These are phyloP conservation scores for Fusarium transvaalense DNA, from an alignment of 2,329 filamentous ascomycete species.

Conservation along the genomic window DNA sequence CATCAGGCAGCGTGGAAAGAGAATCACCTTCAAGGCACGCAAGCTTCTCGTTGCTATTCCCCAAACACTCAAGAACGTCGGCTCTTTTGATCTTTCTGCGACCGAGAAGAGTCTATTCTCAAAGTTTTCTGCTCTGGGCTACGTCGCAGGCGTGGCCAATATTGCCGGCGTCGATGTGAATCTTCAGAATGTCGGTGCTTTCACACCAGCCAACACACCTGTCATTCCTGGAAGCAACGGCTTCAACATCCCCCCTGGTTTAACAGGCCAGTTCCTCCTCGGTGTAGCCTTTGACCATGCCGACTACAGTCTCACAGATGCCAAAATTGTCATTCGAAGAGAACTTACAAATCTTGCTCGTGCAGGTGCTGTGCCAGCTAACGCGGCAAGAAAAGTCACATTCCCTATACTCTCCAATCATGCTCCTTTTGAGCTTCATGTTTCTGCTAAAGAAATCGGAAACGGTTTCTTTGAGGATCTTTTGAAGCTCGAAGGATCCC, in stretches of 20 bases:
- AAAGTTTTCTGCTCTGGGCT: conserved; percentile 27
- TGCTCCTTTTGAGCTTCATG: conserved; percentile 33
- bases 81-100: conserved; percentile 3
- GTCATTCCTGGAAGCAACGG: conserved; percentile 24
- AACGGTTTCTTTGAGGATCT: conserved; percentile 33
- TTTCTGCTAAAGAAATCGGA: conserved; percentile 1
- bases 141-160: conserved; percentile 28
- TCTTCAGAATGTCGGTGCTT: conserved; percentile 31
- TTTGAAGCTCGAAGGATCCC: conserved; percentile 18
- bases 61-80: conserved; percentile 28
- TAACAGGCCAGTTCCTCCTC: conserved; percentile 12
- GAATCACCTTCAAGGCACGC: conserved; percentile 12
- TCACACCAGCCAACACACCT: conserved; percentile 13
- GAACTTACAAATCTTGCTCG: conserved; percentile 22
- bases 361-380: conserved; percentile 2
- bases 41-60: conserved; percentile 41
- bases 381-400: conserved; percentile 1
- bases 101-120: conserved; percentile 25
- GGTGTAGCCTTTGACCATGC: conserved; percentile 15
- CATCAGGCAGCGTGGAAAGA: conserved; percentile 8
- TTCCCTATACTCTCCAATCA: conserved; percentile 28
- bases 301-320: conserved; percentile 10
- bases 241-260: neutral
- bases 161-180: conserved; percentile 18
- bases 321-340: conserved; percentile 14